Evolutionary conservation across 345 rosid genomes (phyloP), one percentile per base, ranked within the genome.

Genomic region (Gossypioides kirkii): DNA sequence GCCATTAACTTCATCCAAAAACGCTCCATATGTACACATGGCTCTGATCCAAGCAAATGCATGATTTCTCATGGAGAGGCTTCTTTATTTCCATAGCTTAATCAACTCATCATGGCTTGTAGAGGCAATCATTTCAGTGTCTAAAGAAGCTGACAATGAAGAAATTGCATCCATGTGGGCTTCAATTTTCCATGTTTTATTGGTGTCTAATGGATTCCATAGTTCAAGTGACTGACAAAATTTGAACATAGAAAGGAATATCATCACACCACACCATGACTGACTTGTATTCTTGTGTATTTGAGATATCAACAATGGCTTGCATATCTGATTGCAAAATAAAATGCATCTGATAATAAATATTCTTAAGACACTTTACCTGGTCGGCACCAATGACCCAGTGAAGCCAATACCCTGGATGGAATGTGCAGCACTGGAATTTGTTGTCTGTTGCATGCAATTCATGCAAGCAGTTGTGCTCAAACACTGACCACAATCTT

Each of bases 121-220:
- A 32, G 80, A 77, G 70, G 75, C 82, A 61, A 80, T 32, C 71
- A 71, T 73, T 64, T 70, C 69, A 38, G 77, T 75, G 42, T 72
- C 8, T 17, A 38, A 16, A 55, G 77, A 69, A 69, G 10, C 54
- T 46, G 77, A 77, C 76, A 83, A 26, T 6, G 77, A 58, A 52
- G 75, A 45, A 28, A 80, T 54, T 8, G 73, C 18, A 23, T 76
- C 75, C 1, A n/a, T 71, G 59, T 78, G 83, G 38, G 80, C 82
- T 56, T 78, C 38, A 16, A 69, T 55, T 22, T 59, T 60, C 72
- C 25, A 12, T 43, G 72, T 78, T 72, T 65, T 61, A 10, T 43
- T 54, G 46, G 73, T 72, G 3, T 78, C 80, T 46, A 17, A 10
- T 25, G 80, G 82, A 78, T 74, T 83, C 84, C 82, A 83, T 4